Base-by-base conservation (phyloP, 2,329 filamentous ascomycete species). In the Pseudogymnoascus sp. region DNA sequence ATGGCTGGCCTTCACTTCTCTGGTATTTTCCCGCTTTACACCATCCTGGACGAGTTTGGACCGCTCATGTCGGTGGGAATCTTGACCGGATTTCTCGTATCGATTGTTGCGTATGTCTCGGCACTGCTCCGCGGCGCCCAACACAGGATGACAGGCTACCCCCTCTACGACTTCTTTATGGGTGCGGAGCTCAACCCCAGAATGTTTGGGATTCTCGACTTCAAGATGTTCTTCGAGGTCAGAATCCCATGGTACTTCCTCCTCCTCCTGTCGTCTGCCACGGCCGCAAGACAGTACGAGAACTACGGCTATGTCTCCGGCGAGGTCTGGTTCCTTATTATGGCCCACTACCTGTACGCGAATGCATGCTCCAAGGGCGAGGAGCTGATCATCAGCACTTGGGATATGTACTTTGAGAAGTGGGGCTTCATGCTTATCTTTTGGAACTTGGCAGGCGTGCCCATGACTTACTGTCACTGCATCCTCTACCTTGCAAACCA, bases 391-490 rank as follows among this genome's bases (percentile, higher is more conserved):
- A 83, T 91, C 64, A 89, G 89, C 7, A 94, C 91, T 59, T 96
- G 92, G 86, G 92, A 96, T 71, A 96, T 96, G 88, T 96, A 95
- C 80, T 93, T 91, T 70, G 92, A 96, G 81, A 96, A 96, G 78
- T 92, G 90, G 85, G 92, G 92, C 61, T 96, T 96, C 80, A 96
- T 96, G 92, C 84, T 96, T 68, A 95, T 95, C 75, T 96, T 96
- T 84, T 96, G 92, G 92, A 96, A 96, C 77, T 80, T 96, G 73
- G 91, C 92, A 55, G 92, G 92, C 68, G 92, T 96, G 26, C 92
- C 92, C 12, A 81, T 96, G 61, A 92, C 87, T 62, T 96, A 96
- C 82, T 96, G 91, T 79, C 92, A 96, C 80, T 94, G 90, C 82
- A 93, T 90, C 59, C 85, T 96, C 70, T 96, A 90, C 77, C 82